Evolutionary conservation across 2,329 filamentous ascomycete species (phyloP), one percentile per base, ranked within the genome.

Genomic region (Phyllosticta citribraziliensis): DNA sequence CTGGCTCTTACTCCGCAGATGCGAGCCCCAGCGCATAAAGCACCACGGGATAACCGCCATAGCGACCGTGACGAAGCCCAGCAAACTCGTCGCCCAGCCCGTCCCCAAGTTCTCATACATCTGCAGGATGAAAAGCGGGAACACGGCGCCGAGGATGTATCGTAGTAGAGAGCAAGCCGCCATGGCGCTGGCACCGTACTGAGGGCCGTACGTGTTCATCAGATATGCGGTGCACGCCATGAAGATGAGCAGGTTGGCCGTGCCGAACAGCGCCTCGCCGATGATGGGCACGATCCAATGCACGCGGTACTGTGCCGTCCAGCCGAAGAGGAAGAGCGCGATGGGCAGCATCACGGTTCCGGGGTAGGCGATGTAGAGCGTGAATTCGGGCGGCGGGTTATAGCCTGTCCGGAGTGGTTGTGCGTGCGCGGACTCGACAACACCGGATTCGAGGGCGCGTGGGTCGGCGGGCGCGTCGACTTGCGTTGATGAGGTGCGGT

Each of bases 61-160:
- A 1, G 64, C 67, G 4, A 77, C 57, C 24, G 71, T 72, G 5
- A 79, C 55, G 58, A 75, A 74, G 10, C 70, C 75, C 22, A 77
- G 67, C 27, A 77, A 65, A 10, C 69, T 72, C 0, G 72, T 73
- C 2, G 74, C 74, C 74, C 74, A 77, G 9, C 70, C 70, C 17
- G 70, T 69, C 0, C 72, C 72, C 3, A 76, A 66, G 3, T 62
- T 64, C 22, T 68, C 52, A 56, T 72, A 73, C 71, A 73, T 70
- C 63, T 84, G 82, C 1, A 86, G 71, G 0, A 82, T 81, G 64
- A 87, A 87, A 0, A 87, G 68, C 0, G 84, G 84, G 60, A 87
- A 87, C 0, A 76, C 79, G 1, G 78, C 81, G 0, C 80, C 82
- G 8, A 86, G 75, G 0, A 70, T 70, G 64, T 86, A 87, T 24